These are phyloP conservation scores for Fusarium coicis DNA, from an alignment of 2,329 filamentous ascomycete genomes.

Conservation along the genomic window DNA sequence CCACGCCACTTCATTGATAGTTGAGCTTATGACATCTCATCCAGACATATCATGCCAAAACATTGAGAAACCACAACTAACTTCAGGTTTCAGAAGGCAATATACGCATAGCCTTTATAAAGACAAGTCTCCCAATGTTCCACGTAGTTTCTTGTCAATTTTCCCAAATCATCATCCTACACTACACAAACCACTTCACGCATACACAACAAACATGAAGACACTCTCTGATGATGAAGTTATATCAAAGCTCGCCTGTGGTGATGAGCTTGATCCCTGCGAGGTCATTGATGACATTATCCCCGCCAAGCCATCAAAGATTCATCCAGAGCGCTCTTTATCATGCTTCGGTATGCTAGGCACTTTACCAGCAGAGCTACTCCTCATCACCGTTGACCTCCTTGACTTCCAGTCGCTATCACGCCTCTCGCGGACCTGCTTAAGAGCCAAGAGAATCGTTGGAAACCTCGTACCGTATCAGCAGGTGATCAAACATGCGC, in stretches of 20 bases:
- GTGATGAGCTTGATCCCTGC: rapidly evolving
- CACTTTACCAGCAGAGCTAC: not conserved
- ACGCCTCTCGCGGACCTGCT: not conserved
- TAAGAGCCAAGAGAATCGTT: not conserved
- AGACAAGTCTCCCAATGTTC: not conserved
- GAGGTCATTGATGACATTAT: not conserved
- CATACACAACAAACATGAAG: not conserved
- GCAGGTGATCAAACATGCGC: not conserved
- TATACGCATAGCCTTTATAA: not conserved
- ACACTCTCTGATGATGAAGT: not conserved
- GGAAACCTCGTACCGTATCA: not conserved
- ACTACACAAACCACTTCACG: no score
- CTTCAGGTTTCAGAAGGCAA: not conserved
- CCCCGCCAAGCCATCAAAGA: not conserved
- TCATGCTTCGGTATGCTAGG: rapidly evolving
- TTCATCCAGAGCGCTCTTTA: not conserved
- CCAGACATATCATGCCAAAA: not conserved
- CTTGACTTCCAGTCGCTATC: not conserved
- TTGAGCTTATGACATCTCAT: not conserved
- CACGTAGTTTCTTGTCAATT: not conserved
- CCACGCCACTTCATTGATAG: not conserved
- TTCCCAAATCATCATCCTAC: not conserved
- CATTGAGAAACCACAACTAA: not conserved
- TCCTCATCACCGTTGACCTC: not conserved
- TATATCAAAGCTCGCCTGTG: not conserved